Evolutionary conservation across 2,329 filamentous ascomycete species (phyloP).

Genomic region (Beauveria australis): DNA sequence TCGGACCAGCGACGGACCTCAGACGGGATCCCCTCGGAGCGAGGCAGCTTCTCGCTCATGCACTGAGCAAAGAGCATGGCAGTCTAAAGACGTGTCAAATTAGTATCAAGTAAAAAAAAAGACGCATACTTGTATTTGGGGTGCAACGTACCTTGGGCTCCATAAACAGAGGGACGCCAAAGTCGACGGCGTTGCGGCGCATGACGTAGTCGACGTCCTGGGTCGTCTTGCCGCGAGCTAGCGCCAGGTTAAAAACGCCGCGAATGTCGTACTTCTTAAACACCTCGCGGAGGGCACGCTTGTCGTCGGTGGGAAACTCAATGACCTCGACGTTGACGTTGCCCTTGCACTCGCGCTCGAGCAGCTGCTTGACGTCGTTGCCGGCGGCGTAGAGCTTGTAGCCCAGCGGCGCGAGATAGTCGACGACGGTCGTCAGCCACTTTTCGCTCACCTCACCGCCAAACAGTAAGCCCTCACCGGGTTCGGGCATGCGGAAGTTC

Average conservation of each 20-base stretch:
- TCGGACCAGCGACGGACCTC: conserved; percentile 95
- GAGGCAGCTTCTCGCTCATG: conserved; percentile 93
- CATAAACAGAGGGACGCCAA: conserved; percentile 96
- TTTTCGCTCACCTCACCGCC: conserved; percentile 71
- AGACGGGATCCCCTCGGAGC: conserved; percentile 75
- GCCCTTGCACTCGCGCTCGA: conserved; percentile 64
- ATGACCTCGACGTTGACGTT: conserved; percentile 75
- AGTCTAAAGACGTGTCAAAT: conserved; percentile 52
- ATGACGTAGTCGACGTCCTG: conserved; percentile 96
- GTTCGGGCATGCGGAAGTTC: conserved; percentile 97
- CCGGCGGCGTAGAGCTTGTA: conserved; percentile 93
- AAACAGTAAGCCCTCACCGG: conserved; percentile 90
- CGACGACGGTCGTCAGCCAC: conserved; percentile 69
- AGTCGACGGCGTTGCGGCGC: conserved; percentile 96
- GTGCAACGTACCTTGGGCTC: conserved; percentile 73
- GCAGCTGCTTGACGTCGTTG: conserved; percentile 69
- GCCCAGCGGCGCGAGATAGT: conserved; percentile 79
- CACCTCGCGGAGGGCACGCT: conserved; percentile 86
- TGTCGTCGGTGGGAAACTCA: conserved; percentile 94
- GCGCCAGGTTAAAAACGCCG: conserved; percentile 90
- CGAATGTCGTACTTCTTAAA: conserved; percentile 96
- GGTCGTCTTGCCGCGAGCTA: conserved; percentile 71
- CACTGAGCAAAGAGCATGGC: conserved; percentile 93
- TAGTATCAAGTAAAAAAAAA: not conserved
- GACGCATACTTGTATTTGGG: not conserved